Base-by-base conservation (phyloP, 2,329 filamentous ascomycete species). In the Penicillium vulpinum region DNA sequence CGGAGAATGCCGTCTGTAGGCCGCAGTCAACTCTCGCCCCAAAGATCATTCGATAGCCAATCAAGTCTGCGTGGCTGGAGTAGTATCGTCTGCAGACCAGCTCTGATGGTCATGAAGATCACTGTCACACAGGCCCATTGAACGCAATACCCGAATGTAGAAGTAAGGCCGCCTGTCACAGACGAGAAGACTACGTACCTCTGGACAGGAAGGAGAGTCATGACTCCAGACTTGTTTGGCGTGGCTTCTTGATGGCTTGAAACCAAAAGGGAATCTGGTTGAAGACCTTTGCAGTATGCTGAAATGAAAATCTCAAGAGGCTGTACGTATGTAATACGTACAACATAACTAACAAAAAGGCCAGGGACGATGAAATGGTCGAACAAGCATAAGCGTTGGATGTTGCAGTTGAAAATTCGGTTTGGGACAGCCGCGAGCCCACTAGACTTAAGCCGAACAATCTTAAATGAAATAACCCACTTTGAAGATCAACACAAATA, bases 401-500 rank as follows among this genome's bases (percentile, higher is more conserved):
- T 54, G n/a, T 57, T 63, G 28, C 59, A 51, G 18, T 58, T 59
- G 36, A 62, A 51, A 9, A 64, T 38, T 3, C 55, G 36, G n/a
- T 29, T 29, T 5, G 55, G 58, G 7, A 60, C 35, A 13, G 40
- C 53, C 8, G 51, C 58, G 9, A 38, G 35, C 2, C 45, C 47
- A n/a, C 38, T 10, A 29, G 54, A 53, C 22, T 49, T 47, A 13
- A 31, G 35, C 43, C 62, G 54, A 2, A 61, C 60, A 8, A 51
- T 40, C 5, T 56, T 49, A 0, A 66, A 63, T 1, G 76, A 69
- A 68, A 84, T 77, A 21, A 75, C 67, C n/a, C n/a, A n/a, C n/a
- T n/a, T n/a, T n/a, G 1, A 68, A 81, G n/a, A 76, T 77, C 4
- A 81, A 80, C 13, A 80, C 75, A 54, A 85, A 13, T 72, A 74